Conservation (phyloP, 2,329 filamentous ascomycete genomes). For the Penicillium sp. region DNA sequence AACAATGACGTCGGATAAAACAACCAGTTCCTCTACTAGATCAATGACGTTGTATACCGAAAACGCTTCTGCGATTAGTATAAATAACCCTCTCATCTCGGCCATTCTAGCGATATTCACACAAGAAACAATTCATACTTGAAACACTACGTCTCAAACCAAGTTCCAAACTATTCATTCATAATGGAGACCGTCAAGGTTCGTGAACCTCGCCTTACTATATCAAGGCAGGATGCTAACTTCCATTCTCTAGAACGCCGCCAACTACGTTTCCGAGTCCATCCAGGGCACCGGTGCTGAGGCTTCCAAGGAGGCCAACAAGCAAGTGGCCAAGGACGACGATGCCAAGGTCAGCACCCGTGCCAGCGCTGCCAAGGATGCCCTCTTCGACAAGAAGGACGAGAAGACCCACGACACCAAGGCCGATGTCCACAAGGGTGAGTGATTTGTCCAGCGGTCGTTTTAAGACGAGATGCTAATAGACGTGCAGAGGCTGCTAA, state of each 20-base stretch:
- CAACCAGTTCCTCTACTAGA: background rate
- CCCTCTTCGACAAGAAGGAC: constrained; percentile 53
- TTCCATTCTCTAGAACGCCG: constrained; percentile 49
- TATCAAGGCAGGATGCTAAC: background rate
- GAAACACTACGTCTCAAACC: no score
- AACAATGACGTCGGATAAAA: background rate
- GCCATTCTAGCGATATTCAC: no score
- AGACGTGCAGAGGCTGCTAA: constrained; percentile 11
- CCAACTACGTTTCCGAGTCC: constrained; percentile 67
- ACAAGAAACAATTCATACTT: no score
- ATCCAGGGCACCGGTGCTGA: constrained; percentile 57
- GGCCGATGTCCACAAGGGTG: constrained; percentile 26
- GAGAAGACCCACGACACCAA: constrained; percentile 51
- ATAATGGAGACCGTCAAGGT: constrained; percentile 25
- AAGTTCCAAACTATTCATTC: background rate
- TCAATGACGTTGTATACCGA: background rate
- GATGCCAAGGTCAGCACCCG: constrained; percentile 55
- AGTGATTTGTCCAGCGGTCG: background rate
- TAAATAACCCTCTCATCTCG: background rate
- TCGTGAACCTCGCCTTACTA: background rate
- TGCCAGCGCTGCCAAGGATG: constrained; percentile 53
- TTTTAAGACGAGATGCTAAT: background rate
- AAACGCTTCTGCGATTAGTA: no score
- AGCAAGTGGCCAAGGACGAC: constrained; percentile 64
- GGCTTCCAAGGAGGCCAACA: constrained; percentile 68